phyloP scores from a whole-genome alignment of 2,329 filamentous ascomycete genomes.

The Epichloe gansuensis region DNA sequence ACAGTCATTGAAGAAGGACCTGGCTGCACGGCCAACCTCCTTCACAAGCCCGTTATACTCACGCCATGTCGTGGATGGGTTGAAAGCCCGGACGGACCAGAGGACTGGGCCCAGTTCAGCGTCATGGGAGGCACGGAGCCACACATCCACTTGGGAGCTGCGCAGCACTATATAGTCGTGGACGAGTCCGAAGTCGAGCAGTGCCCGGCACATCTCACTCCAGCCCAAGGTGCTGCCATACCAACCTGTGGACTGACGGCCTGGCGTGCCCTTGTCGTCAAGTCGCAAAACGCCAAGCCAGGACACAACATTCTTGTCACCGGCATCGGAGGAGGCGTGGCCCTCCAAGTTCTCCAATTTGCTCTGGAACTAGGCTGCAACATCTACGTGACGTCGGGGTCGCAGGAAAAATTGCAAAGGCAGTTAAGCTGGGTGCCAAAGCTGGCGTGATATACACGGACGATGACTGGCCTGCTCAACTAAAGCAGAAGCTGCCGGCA shows the following conservation, averaged over 20 bases:
- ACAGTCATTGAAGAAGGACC: constrained; percentile 54
- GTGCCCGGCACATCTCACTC: constrained; percentile 58
- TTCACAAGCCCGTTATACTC: constrained; percentile 60
- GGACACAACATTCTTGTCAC: constrained; percentile 75
- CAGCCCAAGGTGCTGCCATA: constrained; percentile 68
- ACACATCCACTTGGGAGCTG: constrained; percentile 12
- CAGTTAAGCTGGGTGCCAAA: constrained; percentile 58
- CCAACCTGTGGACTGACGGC: constrained; percentile 78
- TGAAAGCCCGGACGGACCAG: constrained; percentile 58
- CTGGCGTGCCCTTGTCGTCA: constrained; percentile 75
- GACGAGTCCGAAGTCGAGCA: constrained; percentile 62
- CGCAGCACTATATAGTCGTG: constrained; percentile 61
- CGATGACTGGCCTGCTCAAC: constrained; percentile 67
- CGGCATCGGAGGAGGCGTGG: constrained; percentile 87
- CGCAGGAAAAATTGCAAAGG: constrained; percentile 62
- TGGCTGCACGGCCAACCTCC: constrained; percentile 20
- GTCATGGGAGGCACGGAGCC: constrained; percentile 56
- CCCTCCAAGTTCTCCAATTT: constrained; percentile 69
- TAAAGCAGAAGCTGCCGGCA: constrained; percentile 48
- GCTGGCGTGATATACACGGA: constrained; percentile 75
- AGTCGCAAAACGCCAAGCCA: constrained; percentile 45
- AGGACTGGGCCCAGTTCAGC: constrained; percentile 38
- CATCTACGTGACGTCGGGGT: constrained; percentile 72
- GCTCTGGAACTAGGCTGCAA: constrained; percentile 60
- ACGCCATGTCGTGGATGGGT: constrained; percentile 73